Conservation (phyloP, 441 rosid species). For the Macaranga tanarius region DNA sequence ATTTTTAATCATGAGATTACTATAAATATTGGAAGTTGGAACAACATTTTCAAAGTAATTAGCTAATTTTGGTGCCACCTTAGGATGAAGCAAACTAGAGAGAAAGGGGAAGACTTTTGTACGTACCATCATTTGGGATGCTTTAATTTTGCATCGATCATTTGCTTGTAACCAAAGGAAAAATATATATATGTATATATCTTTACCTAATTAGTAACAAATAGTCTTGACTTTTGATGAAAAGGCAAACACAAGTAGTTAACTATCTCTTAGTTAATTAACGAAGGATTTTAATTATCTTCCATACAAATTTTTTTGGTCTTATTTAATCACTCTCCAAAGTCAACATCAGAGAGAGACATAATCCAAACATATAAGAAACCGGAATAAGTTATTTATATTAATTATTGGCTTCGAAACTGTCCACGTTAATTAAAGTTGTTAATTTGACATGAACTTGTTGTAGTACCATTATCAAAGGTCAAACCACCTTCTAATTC, state of each 20-base stretch:
- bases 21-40: neutral
- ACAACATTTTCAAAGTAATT: conserved; percentile 8
- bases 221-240: conserved; percentile 34
- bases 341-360: conserved; percentile 19
- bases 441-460: neutral
- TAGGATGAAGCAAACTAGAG: neutral
- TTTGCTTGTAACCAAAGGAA: conserved; percentile 27
- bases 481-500: conserved; percentile 31
- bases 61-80: neutral
- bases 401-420: conserved; percentile 18
- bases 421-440: conserved; percentile 8
- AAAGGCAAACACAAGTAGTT: conserved; percentile 2
- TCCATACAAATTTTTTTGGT: neutral
- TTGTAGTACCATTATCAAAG: conserved; percentile 12
- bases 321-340: neutral
- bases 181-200: neutral
- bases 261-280: conserved; percentile 26
- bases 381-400: neutral
- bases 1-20: neutral
- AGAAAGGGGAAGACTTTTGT: conserved; percentile 10
- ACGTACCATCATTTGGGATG: neutral
- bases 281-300: conserved; percentile 6
- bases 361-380: conserved; percentile 3
- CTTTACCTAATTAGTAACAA: conserved; percentile 42
- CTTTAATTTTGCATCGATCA: conserved; percentile 10